Evolutionary conservation across 2,329 filamentous ascomycete genomes (phyloP), one percentile per base, ranked within the genome.

Genomic region (Scedosporium boydii): DNA sequence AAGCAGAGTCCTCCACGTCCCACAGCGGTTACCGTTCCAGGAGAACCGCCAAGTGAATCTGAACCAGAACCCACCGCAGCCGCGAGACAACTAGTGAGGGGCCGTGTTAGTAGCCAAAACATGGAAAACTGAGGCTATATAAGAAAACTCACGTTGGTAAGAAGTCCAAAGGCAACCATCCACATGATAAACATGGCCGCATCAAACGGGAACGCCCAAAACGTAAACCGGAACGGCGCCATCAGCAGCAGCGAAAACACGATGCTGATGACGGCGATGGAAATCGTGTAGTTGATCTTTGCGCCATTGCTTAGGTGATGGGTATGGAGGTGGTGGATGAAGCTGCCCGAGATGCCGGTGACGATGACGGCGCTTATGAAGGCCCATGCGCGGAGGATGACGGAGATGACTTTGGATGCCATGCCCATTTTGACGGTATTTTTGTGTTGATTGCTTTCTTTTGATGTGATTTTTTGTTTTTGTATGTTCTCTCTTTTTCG

Each of bases 11-110:
- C 66, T 65, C 68, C 68, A 70, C 9, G 66, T 26, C 3, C 38
- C 7, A 48, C 68, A 70, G 64, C 65, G 68, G 26, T 23, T 67
- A 1, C 65, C 63, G 2, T 68, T 67, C 69, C 69, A 70, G 58
- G 70, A 70, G 60, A 68, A 70, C 41, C 67, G 68, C 69, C 69
- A 70, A 44, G 69, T 69, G 21, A 67, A 59, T 26, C 65, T 21
- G 29, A 67, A 70, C 69, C 69, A 70, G 14, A 10, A 2, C 2
- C 65, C 38, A 6, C 62, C 53, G 61, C 69, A 70, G 7, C 59
- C 10, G 3, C 60, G 12, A 1, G 67, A 66, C 63, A 60, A 64
- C 68, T 69, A 34, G 55, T 16, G 48, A 26, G 38, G 41, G 48
- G 4, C 6, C 38, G 2, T 42, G 16, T 42, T 23, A 26, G n/a